These are phyloP conservation scores for Leccinum pachyderme DNA, from an alignment of 1,284 basidiomycete species.

Conservation along the genomic window DNA sequence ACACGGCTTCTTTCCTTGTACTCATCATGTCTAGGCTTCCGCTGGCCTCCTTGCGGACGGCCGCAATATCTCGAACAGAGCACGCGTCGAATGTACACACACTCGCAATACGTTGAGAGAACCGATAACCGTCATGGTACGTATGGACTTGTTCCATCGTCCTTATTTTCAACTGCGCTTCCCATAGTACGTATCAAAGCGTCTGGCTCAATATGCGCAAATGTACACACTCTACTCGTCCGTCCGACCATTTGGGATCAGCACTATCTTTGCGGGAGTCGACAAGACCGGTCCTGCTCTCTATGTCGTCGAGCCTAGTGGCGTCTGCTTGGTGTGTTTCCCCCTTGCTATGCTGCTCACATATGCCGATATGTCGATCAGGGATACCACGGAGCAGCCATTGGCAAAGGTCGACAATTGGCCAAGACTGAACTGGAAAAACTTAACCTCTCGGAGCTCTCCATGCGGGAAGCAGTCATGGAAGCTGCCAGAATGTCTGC, in stretches of 20 bases:
- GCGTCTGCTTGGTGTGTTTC: conserved; percentile 78
- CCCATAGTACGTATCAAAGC: conserved; percentile 74
- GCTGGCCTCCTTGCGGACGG: conserved; percentile 95
- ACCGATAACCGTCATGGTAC: conserved; percentile 80
- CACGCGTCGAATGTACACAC: conserved; percentile 81
- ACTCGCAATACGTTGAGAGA: conserved; percentile 77
- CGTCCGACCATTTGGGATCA: conserved; percentile 95
- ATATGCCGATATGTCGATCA: conserved; percentile 31
- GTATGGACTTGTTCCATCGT: conserved; percentile 23
- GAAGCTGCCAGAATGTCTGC: conserved; percentile 95
- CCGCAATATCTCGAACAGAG: conserved; percentile 83
- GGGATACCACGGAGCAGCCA: conserved; percentile 93
- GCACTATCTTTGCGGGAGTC: conserved; percentile 86
- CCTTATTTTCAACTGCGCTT: not conserved
- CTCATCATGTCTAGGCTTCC: conserved; percentile 60
- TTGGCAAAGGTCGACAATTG: conserved; percentile 95
- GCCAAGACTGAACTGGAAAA: conserved; percentile 99
- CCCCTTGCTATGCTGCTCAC: not conserved
- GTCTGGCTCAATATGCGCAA: conserved; percentile 88
- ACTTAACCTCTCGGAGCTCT: conserved; percentile 78
- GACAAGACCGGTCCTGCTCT: conserved; percentile 89
- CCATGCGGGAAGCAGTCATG: conserved; percentile 81
- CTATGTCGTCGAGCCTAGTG: conserved; percentile 94
- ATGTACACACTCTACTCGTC: conserved; percentile 98
- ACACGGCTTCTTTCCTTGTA: not conserved